phyloP scores from a whole-genome alignment of 345 rosid species.

The Zanthoxylum bungeanum region DNA sequence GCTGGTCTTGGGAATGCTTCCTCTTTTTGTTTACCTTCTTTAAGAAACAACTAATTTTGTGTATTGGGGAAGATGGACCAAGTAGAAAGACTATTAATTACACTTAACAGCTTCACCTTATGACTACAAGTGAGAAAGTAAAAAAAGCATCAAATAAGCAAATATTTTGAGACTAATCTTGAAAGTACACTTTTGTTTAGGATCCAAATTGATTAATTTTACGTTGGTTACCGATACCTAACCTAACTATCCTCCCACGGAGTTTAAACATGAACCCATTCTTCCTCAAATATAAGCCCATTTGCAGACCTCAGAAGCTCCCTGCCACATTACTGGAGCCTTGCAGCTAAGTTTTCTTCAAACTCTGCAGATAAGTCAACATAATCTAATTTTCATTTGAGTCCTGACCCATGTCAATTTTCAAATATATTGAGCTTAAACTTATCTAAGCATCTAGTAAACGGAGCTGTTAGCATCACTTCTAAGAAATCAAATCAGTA shows the following conservation, averaged over 20 bases:
- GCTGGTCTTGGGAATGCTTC: slow-evolving; percentile 12
- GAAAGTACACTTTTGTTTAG: not conserved
- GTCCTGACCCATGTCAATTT: not conserved
- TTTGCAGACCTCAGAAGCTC: not conserved
- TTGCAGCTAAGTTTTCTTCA: not conserved
- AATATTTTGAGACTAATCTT: not conserved
- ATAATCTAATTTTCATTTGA: no score
- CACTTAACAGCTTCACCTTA: not conserved
- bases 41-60: not conserved
- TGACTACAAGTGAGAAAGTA: not conserved
- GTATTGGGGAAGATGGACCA: not conserved
- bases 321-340: not conserved
- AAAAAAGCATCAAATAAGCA: no score
- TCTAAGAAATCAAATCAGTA: not conserved
- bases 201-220: no score
- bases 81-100: not conserved
- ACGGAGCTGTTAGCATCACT: not conserved
- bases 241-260: no score
- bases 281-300: no score
- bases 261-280: not conserved
- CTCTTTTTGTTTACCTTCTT: slow-evolving; percentile 10
- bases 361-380: not conserved
- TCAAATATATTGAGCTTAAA: not conserved
- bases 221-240: no score
- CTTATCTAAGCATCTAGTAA: not conserved